phyloP scores from a whole-genome alignment of 768 basidiomycete genomes.

The Xerocomellus amylosporus region DNA sequence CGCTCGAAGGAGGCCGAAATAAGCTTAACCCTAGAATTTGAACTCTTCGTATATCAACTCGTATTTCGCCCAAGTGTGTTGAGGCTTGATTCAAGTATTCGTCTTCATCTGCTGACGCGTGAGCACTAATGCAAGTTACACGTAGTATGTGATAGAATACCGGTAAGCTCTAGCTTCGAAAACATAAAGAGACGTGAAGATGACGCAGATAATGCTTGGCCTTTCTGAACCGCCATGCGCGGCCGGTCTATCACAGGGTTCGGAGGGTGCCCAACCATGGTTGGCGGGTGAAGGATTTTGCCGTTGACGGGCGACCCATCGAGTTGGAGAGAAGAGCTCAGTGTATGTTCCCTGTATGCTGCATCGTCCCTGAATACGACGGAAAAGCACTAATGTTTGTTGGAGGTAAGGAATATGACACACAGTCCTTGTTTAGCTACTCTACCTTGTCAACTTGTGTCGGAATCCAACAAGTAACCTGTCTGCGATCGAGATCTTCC shows the following conservation, averaged over 20 bases:
- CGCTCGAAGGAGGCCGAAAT: background rate
- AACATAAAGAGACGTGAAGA: conserved; percentile 24
- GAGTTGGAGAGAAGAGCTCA: conserved; percentile 8
- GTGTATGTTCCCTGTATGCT: background rate
- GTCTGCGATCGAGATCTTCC: conserved; percentile 7
- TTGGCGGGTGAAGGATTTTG: background rate
- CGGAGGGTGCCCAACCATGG: background rate
- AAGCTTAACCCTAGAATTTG: rapidly evolving
- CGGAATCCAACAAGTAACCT: conserved; percentile 31
- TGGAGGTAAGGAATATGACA: conserved; percentile 1
- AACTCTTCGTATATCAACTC: conserved; percentile 8
- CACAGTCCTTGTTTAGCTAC: background rate
- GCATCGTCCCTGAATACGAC: conserved; percentile 19
- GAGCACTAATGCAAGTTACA: background rate
- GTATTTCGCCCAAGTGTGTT: conserved; percentile 22
- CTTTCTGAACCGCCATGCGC: conserved; percentile 2
- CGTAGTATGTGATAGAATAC: conserved; percentile 12
- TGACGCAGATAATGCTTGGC: conserved; percentile 11
- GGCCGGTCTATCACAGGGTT: background rate
- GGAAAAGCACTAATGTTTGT: conserved; percentile 22
- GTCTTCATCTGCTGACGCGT: conserved; percentile 26
- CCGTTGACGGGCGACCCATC: conserved; percentile 21
- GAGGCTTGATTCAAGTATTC: conserved; percentile 18
- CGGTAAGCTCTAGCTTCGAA: conserved; percentile 28
- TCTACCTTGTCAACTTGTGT: conserved; percentile 28